Evolutionary conservation across 1,139 yeast genomes (phyloP).

Genomic region (Pneumocystis canis): DNA sequence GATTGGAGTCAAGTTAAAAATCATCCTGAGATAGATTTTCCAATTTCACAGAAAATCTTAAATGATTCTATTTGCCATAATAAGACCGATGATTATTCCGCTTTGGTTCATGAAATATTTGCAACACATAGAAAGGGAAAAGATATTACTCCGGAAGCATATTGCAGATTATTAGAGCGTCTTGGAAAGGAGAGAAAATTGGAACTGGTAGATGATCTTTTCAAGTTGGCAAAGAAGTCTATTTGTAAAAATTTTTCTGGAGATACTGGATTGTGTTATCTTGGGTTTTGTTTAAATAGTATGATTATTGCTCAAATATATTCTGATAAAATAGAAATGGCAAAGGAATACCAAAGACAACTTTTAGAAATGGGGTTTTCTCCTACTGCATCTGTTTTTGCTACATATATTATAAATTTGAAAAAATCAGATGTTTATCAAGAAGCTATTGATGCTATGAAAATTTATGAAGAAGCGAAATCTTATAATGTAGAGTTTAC

Average conservation of each 20-base stretch:
- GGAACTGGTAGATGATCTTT: neutral
- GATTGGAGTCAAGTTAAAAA: neutral
- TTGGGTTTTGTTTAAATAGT: slow-evolving; percentile 11
- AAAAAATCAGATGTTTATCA: slow-evolving; percentile 21
- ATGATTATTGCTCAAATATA: slow-evolving; percentile 13
- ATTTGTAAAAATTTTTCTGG: neutral
- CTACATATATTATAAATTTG: slow-evolving; percentile 22
- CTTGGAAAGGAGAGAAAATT: slow-evolving; percentile 1
- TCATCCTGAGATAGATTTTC: neutral
- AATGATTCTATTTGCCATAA: neutral
- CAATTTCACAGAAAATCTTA: neutral
- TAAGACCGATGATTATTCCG: neutral
- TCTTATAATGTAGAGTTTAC: slow-evolving; percentile 21
- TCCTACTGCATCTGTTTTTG: slow-evolving; percentile 29
- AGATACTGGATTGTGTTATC: slow-evolving; percentile 1
- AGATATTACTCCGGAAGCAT: slow-evolving; percentile 1
- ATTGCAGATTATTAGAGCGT: neutral
- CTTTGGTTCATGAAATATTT: slow-evolving; percentile 3
- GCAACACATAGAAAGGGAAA: neutral
- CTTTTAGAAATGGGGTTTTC: slow-evolving; percentile 23
- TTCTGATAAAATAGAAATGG: slow-evolving; percentile 10
- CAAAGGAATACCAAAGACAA: slow-evolving; percentile 15
- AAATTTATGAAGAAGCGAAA: slow-evolving; percentile 27
- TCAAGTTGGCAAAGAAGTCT: neutral
- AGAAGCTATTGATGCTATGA: slow-evolving; percentile 25